Evolutionary conservation across 2,329 filamentous ascomycete species (phyloP), one percentile per base, ranked within the genome.

Genomic region (Paecilomyces sp.): DNA sequence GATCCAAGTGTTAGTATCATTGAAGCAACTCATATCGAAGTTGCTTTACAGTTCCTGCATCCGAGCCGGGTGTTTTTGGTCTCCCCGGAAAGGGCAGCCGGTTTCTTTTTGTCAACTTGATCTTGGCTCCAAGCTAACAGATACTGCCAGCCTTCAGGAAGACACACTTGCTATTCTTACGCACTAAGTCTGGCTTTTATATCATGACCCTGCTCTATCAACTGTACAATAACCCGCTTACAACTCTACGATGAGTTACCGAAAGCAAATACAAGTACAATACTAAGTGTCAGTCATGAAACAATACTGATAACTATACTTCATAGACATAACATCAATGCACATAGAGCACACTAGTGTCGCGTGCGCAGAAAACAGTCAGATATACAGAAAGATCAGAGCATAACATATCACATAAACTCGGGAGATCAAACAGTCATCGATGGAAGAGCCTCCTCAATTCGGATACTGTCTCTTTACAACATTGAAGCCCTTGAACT

Each of bases 401-500:
- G 34, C 11, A 41, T 41, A n/a, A 2, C 34, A 41, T 41, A n/a
- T 28, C 25, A 28, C 25, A 28, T 28, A 6, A 28, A 28, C 25
- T 28, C 25, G 25, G 25, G 25, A 28, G 25, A 47, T 18, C 15
- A 15, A 47, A 18, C n/a, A 47, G 18, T n/a, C 58, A 47, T 18
- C 36, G 7, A 18, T 18, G 36, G 36, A n/a, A 47, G 13, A 47
- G 7, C 36, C n/a, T n/a, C n/a, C 41, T 47, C 41, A 47, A 47
- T 47, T 47, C 18, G 15, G 41, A 47, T 18, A 47, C 41, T 47
- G 41, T 9, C 15, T 57, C 52, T 63, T 62, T 25, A 68, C 65
- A 30, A 62, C 56, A 3, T 65, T 56, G 54, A 68, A 68, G 11
- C 66, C 66, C 15, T 55, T 57, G 30, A 63, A 64, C 15, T 33